Percentiles rank a stretch among this genome's conserved stretches.
These are phyloP conservation scores for Areca catechu DNA, from an alignment of 176 grass and related monocot species.

Conservation along the genomic window DNA sequence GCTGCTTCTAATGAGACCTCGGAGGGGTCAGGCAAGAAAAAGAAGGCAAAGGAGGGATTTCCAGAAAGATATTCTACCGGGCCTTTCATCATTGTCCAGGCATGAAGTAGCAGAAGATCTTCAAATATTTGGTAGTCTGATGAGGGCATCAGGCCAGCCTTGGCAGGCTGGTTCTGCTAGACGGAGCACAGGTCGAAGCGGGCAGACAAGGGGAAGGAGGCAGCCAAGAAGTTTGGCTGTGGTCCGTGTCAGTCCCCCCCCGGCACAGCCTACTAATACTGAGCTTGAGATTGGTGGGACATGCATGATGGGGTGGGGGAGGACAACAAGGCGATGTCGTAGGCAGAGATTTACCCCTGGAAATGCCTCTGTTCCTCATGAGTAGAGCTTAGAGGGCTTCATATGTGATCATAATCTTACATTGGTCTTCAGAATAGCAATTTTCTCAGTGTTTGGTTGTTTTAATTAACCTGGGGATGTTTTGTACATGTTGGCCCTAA, in stretches of 20 bases:
- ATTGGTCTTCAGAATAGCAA: too few species aligned
- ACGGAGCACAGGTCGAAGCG: constrained; percentile 1
- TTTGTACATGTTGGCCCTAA: too few species aligned
- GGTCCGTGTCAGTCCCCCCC: neutral
- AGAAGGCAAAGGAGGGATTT: constrained; percentile 71
- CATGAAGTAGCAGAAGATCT: constrained; percentile 89
- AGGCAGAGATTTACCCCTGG: neutral
- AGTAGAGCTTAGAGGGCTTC: too few species aligned
- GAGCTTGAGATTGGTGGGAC: constrained; percentile 4
- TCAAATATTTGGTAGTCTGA: constrained; percentile 52
- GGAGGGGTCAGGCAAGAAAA: constrained; percentile 55
- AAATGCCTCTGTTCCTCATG: neutral
- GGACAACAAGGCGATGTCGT: constrained; percentile 17
- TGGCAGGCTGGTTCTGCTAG: constrained; percentile 36
- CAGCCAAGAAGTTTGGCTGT: too few species aligned
- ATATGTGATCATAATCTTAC: too few species aligned
- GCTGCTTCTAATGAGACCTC: constrained; percentile 47
- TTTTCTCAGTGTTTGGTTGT: too few species aligned
- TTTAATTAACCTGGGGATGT: too few species aligned
- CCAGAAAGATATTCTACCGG: constrained; percentile 74
- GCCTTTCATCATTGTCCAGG: constrained; percentile 57
- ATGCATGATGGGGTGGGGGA: constrained; percentile 15
- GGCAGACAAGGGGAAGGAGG: too few species aligned
- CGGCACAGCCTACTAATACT: neutral
- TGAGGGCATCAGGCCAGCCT: constrained; percentile 42